phyloP scores from a whole-genome alignment of 169 alveolate genomes.

The Babesia caballi region DNA sequence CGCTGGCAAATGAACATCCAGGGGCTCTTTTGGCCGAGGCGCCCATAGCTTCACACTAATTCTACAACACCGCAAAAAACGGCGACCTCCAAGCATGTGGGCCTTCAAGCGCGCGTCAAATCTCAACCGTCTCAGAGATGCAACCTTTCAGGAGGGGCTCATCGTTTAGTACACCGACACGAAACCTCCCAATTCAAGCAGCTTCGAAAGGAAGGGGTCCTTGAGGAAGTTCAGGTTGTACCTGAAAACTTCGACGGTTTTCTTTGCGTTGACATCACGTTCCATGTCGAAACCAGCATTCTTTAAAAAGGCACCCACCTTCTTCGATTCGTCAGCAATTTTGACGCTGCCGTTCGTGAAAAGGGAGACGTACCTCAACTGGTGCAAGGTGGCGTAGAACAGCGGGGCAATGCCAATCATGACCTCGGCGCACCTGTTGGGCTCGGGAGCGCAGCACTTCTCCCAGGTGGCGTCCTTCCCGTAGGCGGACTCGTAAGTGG shows the following conservation, averaged over 20 bases:
- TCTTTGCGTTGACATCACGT: neutral
- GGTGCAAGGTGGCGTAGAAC: neutral
- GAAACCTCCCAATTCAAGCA: neutral
- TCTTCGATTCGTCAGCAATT: neutral
- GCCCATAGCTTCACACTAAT: no score
- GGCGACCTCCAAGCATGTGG: no score
- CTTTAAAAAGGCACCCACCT: neutral
- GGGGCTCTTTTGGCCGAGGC: no score
- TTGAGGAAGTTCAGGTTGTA: neutral
- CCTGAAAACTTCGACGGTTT: slow-evolving; percentile 3
- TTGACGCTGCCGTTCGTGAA: neutral
- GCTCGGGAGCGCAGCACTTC: neutral
- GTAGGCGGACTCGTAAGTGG: neutral
- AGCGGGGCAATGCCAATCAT: neutral
- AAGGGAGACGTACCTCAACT: neutral
- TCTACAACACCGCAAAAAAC: no score
- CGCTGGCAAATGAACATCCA: no score
- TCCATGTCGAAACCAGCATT: neutral
- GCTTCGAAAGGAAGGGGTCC: neutral
- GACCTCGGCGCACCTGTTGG: neutral
- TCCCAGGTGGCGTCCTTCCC: neutral
- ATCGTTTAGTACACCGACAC: neutral
- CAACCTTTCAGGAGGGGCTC: no score
- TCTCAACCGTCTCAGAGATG: no score
- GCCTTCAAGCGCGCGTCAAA: no score